phyloP scores from a whole-genome alignment of 2,329 filamentous ascomycete genomes.

The Calonectria leucothoes region DNA sequence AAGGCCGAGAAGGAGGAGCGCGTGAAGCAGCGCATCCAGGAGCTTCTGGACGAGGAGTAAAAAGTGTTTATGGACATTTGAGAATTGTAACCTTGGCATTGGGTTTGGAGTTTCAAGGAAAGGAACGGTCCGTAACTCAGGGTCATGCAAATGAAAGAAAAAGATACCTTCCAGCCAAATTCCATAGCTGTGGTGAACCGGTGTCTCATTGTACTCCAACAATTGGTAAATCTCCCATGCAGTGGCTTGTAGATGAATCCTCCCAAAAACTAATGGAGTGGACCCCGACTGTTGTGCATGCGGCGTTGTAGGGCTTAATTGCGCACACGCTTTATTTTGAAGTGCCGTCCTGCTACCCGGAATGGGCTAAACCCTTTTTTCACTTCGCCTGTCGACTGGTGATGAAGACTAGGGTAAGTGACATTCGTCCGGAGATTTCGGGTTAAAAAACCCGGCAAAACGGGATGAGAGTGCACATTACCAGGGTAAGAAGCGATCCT shows the following conservation, averaged over 20 bases:
- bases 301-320: slow-evolving; percentile 7
- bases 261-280: not conserved
- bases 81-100: slow-evolving; percentile 48
- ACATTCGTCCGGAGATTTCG: not conserved
- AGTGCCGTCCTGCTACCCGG: not conserved
- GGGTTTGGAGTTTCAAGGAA: slow-evolving; percentile 54
- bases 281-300: slow-evolving; percentile 8
- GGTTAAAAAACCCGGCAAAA: not conserved
- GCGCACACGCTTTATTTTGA: not conserved
- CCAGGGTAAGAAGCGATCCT: not conserved
- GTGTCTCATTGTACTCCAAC: slow-evolving; percentile 40
- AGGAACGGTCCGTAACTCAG: slow-evolving; percentile 47
- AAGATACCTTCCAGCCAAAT: slow-evolving; percentile 48
- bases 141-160: slow-evolving; percentile 52
- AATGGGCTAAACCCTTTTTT: not conserved
- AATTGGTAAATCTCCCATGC: not conserved
- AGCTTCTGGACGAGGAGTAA: slow-evolving; percentile 71
- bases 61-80: slow-evolving; percentile 42
- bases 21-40: slow-evolving; percentile 91
- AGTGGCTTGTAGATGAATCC: slow-evolving; percentile 3
- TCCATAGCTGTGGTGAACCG: slow-evolving; percentile 44
- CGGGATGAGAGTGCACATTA: not conserved
- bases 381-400: not conserved
- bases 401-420: not conserved
- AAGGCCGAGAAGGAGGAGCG: slow-evolving; percentile 85